These are phyloP conservation scores for Gynostemma pentaphyllum DNA, from an alignment of 306 rosid genomes.

Conservation along the genomic window DNA sequence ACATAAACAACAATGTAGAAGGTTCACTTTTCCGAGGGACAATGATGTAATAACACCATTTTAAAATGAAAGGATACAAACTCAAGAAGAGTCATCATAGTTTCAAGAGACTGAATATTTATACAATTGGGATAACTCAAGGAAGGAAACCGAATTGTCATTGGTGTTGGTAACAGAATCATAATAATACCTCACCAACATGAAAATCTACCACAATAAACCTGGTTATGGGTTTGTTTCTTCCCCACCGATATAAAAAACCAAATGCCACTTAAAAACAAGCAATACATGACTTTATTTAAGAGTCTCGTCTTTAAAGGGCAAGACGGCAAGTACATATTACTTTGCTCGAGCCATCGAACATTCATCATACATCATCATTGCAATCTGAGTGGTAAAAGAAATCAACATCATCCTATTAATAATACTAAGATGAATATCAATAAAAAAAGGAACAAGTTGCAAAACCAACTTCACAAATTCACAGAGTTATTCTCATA, in stretches of 20 bases:
- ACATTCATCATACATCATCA: slow-evolving; percentile 95
- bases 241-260: slow-evolving; percentile 10
- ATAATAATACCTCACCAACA: not conserved
- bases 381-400: slow-evolving; percentile 85
- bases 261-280: slow-evolving; percentile 13
- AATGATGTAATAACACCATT: slow-evolving; percentile 8
- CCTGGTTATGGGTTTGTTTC: not conserved
- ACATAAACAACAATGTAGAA: slow-evolving; percentile 6
- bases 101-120: slow-evolving; percentile 1
- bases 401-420: slow-evolving; percentile 51
- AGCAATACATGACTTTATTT: slow-evolving; percentile 21
- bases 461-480: not conserved
- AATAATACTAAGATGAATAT: slow-evolving; percentile 22
- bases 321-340: slow-evolving; percentile 44
- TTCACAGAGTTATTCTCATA: not conserved
- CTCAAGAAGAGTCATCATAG: slow-evolving; percentile 1
- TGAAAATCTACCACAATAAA: slow-evolving; percentile 7
- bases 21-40: slow-evolving; percentile 6
- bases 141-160: slow-evolving; percentile 1
- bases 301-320: slow-evolving; percentile 42
- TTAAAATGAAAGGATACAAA: not conserved
- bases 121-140: slow-evolving; percentile 2
- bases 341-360: slow-evolving; percentile 57
- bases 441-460: not conserved
- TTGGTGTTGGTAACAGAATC: not conserved